Conservation (phyloP, 495 filamentous ascomycete genomes). For the Neurospora sp. region DNA sequence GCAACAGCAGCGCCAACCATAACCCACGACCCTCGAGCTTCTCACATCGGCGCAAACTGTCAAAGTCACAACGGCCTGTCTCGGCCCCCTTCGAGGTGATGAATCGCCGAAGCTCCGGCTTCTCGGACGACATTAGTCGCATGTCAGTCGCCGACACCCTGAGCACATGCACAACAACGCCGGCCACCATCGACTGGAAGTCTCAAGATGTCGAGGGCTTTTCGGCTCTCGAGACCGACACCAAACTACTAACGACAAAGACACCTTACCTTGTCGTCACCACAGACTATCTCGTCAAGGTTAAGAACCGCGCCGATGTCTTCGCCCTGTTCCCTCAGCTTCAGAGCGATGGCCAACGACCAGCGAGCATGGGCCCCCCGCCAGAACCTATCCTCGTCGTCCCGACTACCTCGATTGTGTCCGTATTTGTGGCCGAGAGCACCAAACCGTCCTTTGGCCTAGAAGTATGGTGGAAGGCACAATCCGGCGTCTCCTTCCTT, state of each 20-base stretch:
- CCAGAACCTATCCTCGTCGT: constrained; percentile 34
- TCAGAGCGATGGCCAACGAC: constrained; percentile 4
- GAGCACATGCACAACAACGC: constrained; percentile 3
- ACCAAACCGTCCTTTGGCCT: constrained; percentile 68
- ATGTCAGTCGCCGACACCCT: constrained; percentile 15
- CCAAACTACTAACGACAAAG: constrained; percentile 73
- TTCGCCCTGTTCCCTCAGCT: constrained; percentile 29
- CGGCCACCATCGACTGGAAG: constrained; percentile 19
- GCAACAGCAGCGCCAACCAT: constrained; percentile 1
- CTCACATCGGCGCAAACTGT: constrained; percentile 13
- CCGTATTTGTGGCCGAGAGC: constrained; percentile 71
- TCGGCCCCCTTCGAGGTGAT: constrained; percentile 10
- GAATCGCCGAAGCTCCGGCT: constrained; percentile 14
- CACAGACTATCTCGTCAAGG: constrained; percentile 69
- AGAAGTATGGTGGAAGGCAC: constrained; percentile 70
- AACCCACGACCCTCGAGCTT: not conserved
- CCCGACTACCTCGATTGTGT: constrained; percentile 63
- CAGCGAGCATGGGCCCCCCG: constrained; percentile 5
- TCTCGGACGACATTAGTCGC: constrained; percentile 19
- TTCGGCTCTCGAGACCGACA: constrained; percentile 72
- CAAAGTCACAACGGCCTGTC: constrained; percentile 12
- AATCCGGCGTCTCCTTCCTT: constrained; percentile 41
- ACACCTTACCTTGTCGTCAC: constrained; percentile 89
- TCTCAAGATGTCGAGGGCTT: constrained; percentile 38
- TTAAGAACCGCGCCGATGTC: constrained; percentile 63